Evolutionary conservation across 345 rosid species (phyloP).

Genomic region (Cardamine resedifolia): DNA sequence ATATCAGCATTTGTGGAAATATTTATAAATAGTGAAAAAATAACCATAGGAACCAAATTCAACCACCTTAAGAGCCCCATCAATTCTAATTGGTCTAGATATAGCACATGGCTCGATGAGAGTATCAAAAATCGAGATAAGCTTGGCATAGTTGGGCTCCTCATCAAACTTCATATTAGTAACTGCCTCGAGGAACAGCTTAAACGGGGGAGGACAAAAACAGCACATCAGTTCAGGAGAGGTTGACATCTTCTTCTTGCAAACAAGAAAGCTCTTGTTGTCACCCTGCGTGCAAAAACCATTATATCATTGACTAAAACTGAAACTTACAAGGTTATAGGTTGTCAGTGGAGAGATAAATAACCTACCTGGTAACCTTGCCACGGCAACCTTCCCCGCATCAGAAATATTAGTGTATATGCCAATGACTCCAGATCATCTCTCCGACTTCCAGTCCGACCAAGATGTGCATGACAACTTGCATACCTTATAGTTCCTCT

Average conservation of each 20-base stretch:
- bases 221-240: slow-evolving; percentile 89
- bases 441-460: slow-evolving; percentile 88
- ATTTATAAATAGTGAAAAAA: background rate
- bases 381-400: slow-evolving; percentile 95
- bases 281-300: slow-evolving; percentile 65
- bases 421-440: slow-evolving; percentile 98
- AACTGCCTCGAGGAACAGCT: slow-evolving; percentile 84
- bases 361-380: slow-evolving; percentile 83
- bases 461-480: slow-evolving; percentile 94
- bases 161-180: slow-evolving; percentile 91
- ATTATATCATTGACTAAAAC: slow-evolving; percentile 3
- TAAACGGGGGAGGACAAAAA: slow-evolving; percentile 85
- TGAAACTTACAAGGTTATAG: background rate
- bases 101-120: slow-evolving; percentile 66
- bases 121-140: slow-evolving; percentile 73
- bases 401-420: slow-evolving; percentile 84
- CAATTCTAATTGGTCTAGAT: slow-evolving; percentile 84
- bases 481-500: slow-evolving; percentile 98
- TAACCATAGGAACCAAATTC: slow-evolving; percentile 19
- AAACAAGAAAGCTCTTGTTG: slow-evolving; percentile 90
- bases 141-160: slow-evolving; percentile 90
- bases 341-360: slow-evolving; percentile 5
- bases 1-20: slow-evolving; percentile 13
- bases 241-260: slow-evolving; percentile 93
- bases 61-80: slow-evolving; percentile 90